Evolutionary conservation across 2,329 filamentous ascomycete species (phyloP), one percentile per base, ranked within the genome.

Genomic region (Byssothecium circinans): DNA sequence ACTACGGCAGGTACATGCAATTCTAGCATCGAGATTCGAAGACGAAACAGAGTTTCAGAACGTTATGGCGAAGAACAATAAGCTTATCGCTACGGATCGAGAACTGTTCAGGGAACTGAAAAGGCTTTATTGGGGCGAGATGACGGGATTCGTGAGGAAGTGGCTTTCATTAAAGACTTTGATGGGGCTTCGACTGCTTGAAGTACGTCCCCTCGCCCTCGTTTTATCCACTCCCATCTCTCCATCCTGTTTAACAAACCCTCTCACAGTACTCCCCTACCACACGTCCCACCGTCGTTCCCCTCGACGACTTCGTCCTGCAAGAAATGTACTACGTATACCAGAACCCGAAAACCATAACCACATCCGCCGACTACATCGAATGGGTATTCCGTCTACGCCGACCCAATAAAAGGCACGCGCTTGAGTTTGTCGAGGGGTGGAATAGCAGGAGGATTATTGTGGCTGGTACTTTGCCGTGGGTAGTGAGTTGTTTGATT

Each of bases 341-440:
- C 45, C 46, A 49, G 14, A 41, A 57, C 36, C 45, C 53, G 10
- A 3, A 18, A 6, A 22, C 32, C n/a, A 37, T 57, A 35, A 34
- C 14, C 6, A 39, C 25, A 40, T 41, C 50, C 3, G 37, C 30
- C 1, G 48, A 49, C 15, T 57, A 51, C 51, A 49, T 54, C 33
- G 41, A 52, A 22, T 57, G 53, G 53, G 49, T 52, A 1, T 57
- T 54, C 29, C 45, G 49, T 4, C 45, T 57, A 2, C 48, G 52
- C n/a, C 48, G 38, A 29, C 42, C 14, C 4, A 38, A 52, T 15
- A 50, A 52, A 34, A 44, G 51, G 3, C 52, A 52, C 30, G 45
- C 52, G 12, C 38, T 57, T 1, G 53, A 57, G 19, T 54, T 57
- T 20, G 52, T 57, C n/a, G 53, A 57, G 30, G 53, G 53, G 17